Evolutionary conservation across 352 stramenopile species (phyloP).

Genomic region (Albugo candida): DNA sequence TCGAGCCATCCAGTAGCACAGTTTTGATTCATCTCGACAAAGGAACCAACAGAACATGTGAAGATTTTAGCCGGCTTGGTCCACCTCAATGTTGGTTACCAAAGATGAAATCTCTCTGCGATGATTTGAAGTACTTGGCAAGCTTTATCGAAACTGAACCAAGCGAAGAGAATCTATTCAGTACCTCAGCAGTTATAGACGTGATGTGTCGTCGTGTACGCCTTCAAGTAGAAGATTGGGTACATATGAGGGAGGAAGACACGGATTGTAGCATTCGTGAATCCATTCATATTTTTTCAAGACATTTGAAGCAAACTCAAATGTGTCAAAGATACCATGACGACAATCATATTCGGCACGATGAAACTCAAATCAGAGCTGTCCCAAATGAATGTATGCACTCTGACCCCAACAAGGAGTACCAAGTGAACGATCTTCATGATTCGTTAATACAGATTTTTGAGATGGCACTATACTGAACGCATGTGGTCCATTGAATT

Average conservation of each 20-base stretch:
- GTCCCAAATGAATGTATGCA: too few relatives aligned
- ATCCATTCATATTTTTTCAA: conserved; percentile 8
- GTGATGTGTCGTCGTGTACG: conserved; percentile 25
- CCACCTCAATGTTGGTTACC: conserved; percentile 11
- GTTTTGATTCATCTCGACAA: conserved; percentile 16
- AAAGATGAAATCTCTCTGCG: conserved; percentile 11
- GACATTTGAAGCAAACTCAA: conserved; percentile 18
- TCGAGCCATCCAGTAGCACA: conserved; percentile 18
- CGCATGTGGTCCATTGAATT: too few relatives aligned
- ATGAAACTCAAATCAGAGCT: too few relatives aligned
- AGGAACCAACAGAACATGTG: conserved; percentile 13
- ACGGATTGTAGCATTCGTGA: neutral
- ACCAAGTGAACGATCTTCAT: too few relatives aligned
- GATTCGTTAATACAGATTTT: too few relatives aligned
- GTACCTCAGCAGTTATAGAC: conserved; percentile 9
- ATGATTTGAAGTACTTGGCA: conserved; percentile 17
- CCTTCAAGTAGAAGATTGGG: conserved; percentile 20
- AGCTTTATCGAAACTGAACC: conserved; percentile 5
- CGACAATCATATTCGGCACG: conserved; percentile 5
- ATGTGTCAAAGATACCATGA: conserved; percentile 38
- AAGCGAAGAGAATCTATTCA: conserved; percentile 3
- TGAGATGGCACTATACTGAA: too few relatives aligned
- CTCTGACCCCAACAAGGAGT: too few relatives aligned
- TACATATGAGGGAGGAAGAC: conserved; percentile 1
- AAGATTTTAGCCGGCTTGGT: conserved; percentile 11